Percentiles rank a stretch among this genome's conserved stretches.
Conservation (phyloP, 2,329 filamentous ascomycete genomes). For the Hypoxylon sp. region DNA sequence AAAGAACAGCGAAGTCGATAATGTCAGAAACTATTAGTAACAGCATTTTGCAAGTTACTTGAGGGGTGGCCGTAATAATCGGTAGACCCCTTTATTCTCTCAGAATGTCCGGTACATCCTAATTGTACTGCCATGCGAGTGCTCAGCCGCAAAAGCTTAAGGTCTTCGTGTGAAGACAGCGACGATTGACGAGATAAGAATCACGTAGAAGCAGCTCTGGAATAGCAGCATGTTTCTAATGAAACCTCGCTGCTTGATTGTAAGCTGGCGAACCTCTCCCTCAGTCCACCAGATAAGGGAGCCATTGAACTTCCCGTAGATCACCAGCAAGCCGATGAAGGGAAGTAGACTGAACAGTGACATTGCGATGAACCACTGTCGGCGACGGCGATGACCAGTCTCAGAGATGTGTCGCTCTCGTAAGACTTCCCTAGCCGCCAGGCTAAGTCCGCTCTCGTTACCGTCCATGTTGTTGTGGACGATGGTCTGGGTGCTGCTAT, state of each 20-base stretch:
- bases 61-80: neutral
- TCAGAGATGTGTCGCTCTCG: slow-evolving; percentile 37
- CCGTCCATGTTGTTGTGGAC: neutral
- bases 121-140: too few relatives aligned
- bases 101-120: neutral
- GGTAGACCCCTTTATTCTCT: neutral
- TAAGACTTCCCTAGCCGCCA: slow-evolving; percentile 1
- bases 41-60: too few relatives aligned
- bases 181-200: slow-evolving; percentile 30
- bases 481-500: neutral
- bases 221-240: slow-evolving; percentile 42
- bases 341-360: slow-evolving; percentile 56
- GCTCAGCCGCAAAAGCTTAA: too few relatives aligned
- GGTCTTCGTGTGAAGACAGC: slow-evolving; percentile 34
- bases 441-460: slow-evolving; percentile 19
- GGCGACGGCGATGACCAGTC: slow-evolving; percentile 45
- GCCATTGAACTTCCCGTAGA: slow-evolving; percentile 55
- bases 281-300: slow-evolving; percentile 59
- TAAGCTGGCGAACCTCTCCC: slow-evolving; percentile 55
- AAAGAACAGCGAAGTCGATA: too few relatives aligned
- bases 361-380: slow-evolving; percentile 51
- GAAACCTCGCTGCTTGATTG: slow-evolving; percentile 47
- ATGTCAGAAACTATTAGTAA: too few relatives aligned
- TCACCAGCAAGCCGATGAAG: slow-evolving; percentile 55
- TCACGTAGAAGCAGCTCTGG: slow-evolving; percentile 33